phyloP scores from a whole-genome alignment of 2,329 filamentous ascomycete species.

The Fusarium newnesense region DNA sequence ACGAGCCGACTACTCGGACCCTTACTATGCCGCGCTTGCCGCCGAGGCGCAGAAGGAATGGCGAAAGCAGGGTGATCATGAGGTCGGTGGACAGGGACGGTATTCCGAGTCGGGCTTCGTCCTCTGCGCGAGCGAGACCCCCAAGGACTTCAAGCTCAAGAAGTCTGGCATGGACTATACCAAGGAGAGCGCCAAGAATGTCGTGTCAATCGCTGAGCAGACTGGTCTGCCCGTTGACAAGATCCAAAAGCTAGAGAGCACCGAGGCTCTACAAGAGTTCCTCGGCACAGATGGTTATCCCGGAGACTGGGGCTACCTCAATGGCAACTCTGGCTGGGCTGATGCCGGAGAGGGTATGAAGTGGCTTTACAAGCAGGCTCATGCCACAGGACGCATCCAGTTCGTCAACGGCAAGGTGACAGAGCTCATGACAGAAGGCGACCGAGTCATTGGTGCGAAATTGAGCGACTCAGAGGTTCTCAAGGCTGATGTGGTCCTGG shows the following conservation, averaged over 20 bases:
- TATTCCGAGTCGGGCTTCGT: slow-evolving; percentile 78
- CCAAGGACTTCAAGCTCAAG: slow-evolving; percentile 41
- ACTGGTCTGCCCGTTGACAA: slow-evolving; percentile 51
- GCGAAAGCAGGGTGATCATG: slow-evolving; percentile 67
- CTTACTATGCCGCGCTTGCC: slow-evolving; percentile 79
- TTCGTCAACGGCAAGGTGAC: slow-evolving; percentile 64
- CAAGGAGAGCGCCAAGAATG: slow-evolving; percentile 69
- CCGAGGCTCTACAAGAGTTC: slow-evolving; percentile 55
- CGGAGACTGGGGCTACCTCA: slow-evolving; percentile 78
- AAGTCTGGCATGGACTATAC: slow-evolving; percentile 68
- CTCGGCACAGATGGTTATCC: slow-evolving; percentile 61
- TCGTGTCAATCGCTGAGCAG: slow-evolving; percentile 58
- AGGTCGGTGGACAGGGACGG: slow-evolving; percentile 70
- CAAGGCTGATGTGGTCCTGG: slow-evolving; percentile 76
- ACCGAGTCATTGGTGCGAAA: slow-evolving; percentile 64
- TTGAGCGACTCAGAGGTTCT: slow-evolving; percentile 50
- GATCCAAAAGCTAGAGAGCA: slow-evolving; percentile 58
- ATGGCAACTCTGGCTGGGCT: slow-evolving; percentile 81
- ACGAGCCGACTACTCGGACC: slow-evolving; percentile 82
- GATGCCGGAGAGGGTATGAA: slow-evolving; percentile 78
- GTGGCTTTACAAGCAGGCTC: slow-evolving; percentile 67
- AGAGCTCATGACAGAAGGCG: slow-evolving; percentile 53
- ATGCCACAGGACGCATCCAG: slow-evolving; percentile 63
- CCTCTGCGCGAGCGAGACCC: slow-evolving; percentile 65
- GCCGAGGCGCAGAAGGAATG: slow-evolving; percentile 75